Conservation (phyloP, 2,329 filamentous ascomycete genomes). For the Fusarium hainanense region DNA sequence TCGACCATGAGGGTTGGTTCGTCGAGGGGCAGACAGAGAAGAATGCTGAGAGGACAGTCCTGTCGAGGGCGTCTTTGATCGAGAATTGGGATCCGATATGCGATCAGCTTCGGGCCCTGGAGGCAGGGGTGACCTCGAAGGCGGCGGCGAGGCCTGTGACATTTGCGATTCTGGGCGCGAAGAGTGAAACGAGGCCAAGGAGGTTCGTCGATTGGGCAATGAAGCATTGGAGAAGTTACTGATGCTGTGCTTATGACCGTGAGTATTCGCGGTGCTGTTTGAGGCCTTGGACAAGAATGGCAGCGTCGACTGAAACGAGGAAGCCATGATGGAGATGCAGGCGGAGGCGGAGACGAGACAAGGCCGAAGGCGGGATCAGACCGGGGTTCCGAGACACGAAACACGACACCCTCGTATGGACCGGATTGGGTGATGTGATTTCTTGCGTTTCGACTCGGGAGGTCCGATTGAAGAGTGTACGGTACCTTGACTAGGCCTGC, state of each 20-base stretch:
- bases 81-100: slow-evolving; percentile 68
- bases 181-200: slow-evolving; percentile 73
- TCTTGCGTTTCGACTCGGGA: slow-evolving; percentile 30
- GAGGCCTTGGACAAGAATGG: slow-evolving; percentile 55
- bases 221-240: slow-evolving; percentile 51
- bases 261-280: slow-evolving; percentile 34
- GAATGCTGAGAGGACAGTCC: slow-evolving; percentile 72
- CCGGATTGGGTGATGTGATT: slow-evolving; percentile 32
- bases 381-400: slow-evolving; percentile 29
- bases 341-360: slow-evolving; percentile 8
- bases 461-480: slow-evolving; percentile 24
- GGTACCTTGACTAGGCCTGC: background rate
- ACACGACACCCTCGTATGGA: slow-evolving; percentile 37
- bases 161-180: slow-evolving; percentile 69
- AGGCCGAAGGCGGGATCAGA: slow-evolving; percentile 24
- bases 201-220: slow-evolving; percentile 57
- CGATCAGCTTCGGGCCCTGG: slow-evolving; percentile 63
- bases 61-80: slow-evolving; percentile 69
- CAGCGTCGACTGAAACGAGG: slow-evolving; percentile 51
- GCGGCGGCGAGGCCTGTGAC: slow-evolving; percentile 64
- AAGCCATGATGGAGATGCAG: slow-evolving; percentile 37
- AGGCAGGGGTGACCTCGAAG: slow-evolving; percentile 66
- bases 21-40: slow-evolving; percentile 64
- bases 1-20: slow-evolving; percentile 62
- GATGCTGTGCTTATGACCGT: slow-evolving; percentile 50